Evolutionary conservation across 2,329 filamentous ascomycete species (phyloP).

Genomic region (Coniochaeta sp.): DNA sequence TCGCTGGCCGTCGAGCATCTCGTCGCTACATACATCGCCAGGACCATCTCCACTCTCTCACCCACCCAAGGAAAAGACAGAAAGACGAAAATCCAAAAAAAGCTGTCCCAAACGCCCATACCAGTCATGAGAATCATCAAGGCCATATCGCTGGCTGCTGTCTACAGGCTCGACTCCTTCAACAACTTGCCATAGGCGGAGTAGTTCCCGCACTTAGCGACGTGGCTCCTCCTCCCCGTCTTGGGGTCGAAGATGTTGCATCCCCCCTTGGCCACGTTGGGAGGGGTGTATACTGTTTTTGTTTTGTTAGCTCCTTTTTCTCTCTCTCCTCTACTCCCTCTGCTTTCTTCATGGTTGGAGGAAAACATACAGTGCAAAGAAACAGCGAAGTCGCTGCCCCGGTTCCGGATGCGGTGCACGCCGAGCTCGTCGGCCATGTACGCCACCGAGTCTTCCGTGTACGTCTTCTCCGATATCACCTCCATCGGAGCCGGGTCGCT

Average conservation of each 20-base stretch:
- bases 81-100: background rate
- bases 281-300: conserved; percentile 67
- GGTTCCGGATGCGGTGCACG: conserved; percentile 75
- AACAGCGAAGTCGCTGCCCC: conserved; percentile 68
- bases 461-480: conserved; percentile 60
- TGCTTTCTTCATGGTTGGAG: background rate
- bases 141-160: background rate
- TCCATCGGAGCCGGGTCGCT: conserved; percentile 46
- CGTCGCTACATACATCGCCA: background rate
- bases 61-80: background rate
- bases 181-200: conserved; percentile 52
- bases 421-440: conserved; percentile 92
- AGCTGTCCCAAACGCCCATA: background rate
- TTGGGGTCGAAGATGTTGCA: conserved; percentile 74
- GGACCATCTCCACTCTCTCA: background rate
- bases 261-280: conserved; percentile 76
- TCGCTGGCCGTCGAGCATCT: background rate
- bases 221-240: conserved; percentile 67
- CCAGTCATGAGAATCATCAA: background rate
- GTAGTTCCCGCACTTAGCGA: conserved; percentile 65
- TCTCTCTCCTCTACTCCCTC: background rate
- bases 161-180: too few relatives aligned
- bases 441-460: conserved; percentile 66
- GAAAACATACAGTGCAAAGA: conserved; percentile 61
- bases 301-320: conserved; percentile 5